Conservation (phyloP, 2,329 filamentous ascomycete genomes). For the Xylariaceae sp. region DNA sequence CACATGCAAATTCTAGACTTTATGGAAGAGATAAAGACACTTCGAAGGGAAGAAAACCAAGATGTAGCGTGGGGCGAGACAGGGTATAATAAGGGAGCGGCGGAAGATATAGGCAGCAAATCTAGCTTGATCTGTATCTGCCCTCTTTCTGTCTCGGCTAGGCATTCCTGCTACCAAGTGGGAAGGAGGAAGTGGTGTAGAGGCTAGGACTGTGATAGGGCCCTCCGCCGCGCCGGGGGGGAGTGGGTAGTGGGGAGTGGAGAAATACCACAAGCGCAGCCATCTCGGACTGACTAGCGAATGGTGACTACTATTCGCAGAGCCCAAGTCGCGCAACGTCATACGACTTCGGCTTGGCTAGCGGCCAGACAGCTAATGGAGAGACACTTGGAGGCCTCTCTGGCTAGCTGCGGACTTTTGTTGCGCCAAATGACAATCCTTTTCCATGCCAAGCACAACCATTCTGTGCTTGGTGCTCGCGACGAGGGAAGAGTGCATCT, state of each 20-base stretch:
- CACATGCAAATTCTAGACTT: constrained; percentile 4
- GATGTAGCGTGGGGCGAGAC: neutral
- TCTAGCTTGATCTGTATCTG: neutral
- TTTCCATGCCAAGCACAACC: constrained; percentile 10
- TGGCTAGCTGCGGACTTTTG: neutral
- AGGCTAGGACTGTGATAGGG: neutral
- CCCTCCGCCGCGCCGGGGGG: constrained; percentile 4
- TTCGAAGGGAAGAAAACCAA: neutral
- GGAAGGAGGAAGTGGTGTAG: neutral
- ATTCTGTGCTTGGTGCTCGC: neutral
- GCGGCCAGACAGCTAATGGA: neutral
- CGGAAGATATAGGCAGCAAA: neutral
- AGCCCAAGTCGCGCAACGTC: constrained; percentile 17
- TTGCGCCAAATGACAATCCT: neutral
- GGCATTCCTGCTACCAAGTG: neutral
- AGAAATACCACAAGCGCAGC: constrained; percentile 16
- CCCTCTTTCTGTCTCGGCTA: neutral
- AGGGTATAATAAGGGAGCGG: neutral
- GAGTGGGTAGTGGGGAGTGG: constrained; percentile 4
- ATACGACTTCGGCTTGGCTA: constrained; percentile 17
- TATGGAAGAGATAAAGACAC: neutral
- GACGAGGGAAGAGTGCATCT: neutral
- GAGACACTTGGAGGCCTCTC: constrained; percentile 13
- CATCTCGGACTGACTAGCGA: constrained; percentile 19
- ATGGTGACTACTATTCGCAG: constrained; percentile 12